phyloP scores from a whole-genome alignment of 176 grass and related monocot genomes.

The Hordeum vulgare region MorexV3_pseudomolecules_assembly NC_058523.1:457722491-457722990 shows the following conservation, averaged over 20 bases:
- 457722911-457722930: constrained; percentile 82
- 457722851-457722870: constrained; percentile 47
- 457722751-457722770: constrained; percentile 35
- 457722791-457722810: constrained; percentile 50
- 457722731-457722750: constrained; percentile 1
- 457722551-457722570: constrained; percentile 18
- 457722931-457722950: constrained; percentile 97
- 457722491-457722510: constrained; percentile 12
- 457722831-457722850: constrained; percentile 70
- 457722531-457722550: constrained; percentile 9
- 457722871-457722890: constrained; percentile 45
- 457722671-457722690: constrained; percentile 46
- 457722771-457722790: constrained; percentile 57
- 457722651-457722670: constrained; percentile 37
- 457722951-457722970: constrained; percentile 91
- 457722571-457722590: constrained; percentile 39
- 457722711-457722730: constrained; percentile 20
- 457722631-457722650: constrained; percentile 27
- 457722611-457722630: background rate
- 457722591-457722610: constrained; percentile 16
- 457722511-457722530: constrained; percentile 10
- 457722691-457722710: constrained; percentile 48
- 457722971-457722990: constrained; percentile 94
- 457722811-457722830: constrained; percentile 54
- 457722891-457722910: constrained; percentile 72